Evolutionary conservation across 2,329 filamentous ascomycete genomes (phyloP).

Genomic region (Ceratocystiopsis sp.): DNA sequence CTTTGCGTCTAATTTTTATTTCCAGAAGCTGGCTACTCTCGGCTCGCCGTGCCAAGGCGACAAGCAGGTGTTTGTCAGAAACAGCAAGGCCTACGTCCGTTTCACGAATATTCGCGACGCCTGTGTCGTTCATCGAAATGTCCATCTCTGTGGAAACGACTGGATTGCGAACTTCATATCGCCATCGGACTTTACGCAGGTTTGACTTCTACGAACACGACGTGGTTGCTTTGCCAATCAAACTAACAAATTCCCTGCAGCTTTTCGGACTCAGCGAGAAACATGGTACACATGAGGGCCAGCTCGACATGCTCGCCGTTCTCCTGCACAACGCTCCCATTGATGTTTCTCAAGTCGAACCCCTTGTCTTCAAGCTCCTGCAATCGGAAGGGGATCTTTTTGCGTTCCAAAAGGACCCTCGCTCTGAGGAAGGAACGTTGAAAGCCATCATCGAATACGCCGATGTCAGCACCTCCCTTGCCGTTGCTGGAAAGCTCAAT

Average conservation of each 20-base stretch:
- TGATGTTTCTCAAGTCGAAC: conserved; percentile 15
- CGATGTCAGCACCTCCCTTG: conserved; percentile 26
- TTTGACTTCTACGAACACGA: conserved; percentile 8
- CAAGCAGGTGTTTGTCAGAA: conserved; percentile 18
- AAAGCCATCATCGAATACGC: conserved; percentile 35
- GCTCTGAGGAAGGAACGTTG: conserved; percentile 25
- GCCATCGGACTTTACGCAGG: conserved; percentile 26
- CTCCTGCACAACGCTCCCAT: conserved; percentile 9
- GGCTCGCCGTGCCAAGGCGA: conserved; percentile 21
- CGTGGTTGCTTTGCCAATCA: neutral
- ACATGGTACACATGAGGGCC: conserved; percentile 32
- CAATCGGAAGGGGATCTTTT: conserved; percentile 32
- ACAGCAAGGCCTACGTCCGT: conserved; percentile 31
- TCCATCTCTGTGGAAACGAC: conserved; percentile 23
- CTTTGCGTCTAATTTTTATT: conserved; percentile 7
- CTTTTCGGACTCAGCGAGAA: conserved; percentile 14
- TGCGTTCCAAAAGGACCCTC: conserved; percentile 27
- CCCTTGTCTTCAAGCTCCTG: conserved; percentile 24
- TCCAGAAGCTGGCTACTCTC: conserved; percentile 23
- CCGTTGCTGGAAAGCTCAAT: conserved; percentile 23
- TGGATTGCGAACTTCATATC: conserved; percentile 31
- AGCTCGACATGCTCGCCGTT: conserved; percentile 31
- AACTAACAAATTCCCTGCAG: conserved; percentile 6
- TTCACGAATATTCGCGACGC: conserved; percentile 47
- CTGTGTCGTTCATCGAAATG: conserved; percentile 28